Evolutionary conservation across 2,329 filamentous ascomycete genomes (phyloP).

Genomic region (Ceratocystiopsis minuta): DNA sequence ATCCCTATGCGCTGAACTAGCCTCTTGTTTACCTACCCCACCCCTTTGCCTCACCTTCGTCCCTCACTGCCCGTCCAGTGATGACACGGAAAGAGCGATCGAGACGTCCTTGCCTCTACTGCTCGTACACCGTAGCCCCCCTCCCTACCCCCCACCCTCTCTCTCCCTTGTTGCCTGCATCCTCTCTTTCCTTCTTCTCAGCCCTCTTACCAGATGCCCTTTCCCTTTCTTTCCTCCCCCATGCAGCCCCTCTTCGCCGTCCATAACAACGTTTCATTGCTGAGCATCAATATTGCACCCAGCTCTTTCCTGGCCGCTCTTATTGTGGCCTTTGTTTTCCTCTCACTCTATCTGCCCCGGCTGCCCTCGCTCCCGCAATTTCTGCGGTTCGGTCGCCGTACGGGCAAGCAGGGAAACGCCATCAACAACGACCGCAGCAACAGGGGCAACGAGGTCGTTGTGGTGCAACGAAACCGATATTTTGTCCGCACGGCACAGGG

Average conservation of each 20-base stretch:
- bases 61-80: no score
- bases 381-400: conserved; percentile 9
- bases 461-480: no score
- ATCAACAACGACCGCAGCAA: not conserved
- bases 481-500: no score
- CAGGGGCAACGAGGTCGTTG: no score
- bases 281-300: conserved; percentile 40
- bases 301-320: conserved; percentile 37
- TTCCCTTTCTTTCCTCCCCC: conserved; percentile 1
- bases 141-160: not conserved
- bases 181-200: not conserved
- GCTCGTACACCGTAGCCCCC: no score
- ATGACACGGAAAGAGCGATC: no score
- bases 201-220: no score
- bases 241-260: conserved; percentile 43
- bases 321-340: conserved; percentile 30
- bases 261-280: conserved; percentile 41
- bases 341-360: conserved; percentile 28
- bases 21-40: no score
- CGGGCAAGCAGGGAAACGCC: not conserved
- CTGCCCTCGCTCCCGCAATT: conserved; percentile 9
- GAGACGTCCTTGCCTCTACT: no score
- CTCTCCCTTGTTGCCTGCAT: not conserved
- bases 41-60: no score
- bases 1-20: no score